A percentile compares a stretch with the other conserved stretches of the same genome.
These are phyloP conservation scores for Anthracocystis walkeri DNA, from an alignment of 1,284 basidiomycete species.

Conservation along the genomic window DNA sequence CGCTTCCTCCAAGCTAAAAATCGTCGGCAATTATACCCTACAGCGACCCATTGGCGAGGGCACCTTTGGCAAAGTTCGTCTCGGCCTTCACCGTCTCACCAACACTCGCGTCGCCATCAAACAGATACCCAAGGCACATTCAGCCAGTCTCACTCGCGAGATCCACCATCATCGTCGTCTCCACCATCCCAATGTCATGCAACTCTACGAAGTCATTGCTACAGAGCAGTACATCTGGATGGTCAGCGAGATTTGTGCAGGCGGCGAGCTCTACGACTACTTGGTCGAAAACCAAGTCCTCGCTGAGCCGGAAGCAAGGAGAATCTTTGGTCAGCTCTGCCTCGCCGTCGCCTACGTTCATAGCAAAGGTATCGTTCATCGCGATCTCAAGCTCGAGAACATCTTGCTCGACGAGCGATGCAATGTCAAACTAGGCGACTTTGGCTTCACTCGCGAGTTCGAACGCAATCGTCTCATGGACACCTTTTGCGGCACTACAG, in stretches of 20 bases:
- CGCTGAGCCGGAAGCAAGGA: slow-evolving; percentile 65
- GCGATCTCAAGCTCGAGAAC: slow-evolving; percentile 74
- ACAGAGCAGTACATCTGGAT: slow-evolving; percentile 97
- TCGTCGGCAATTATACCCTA: slow-evolving; percentile 94
- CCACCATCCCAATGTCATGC: slow-evolving; percentile 93
- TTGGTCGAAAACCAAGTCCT: slow-evolving; percentile 70
- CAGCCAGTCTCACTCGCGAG: slow-evolving; percentile 84
- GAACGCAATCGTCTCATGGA: slow-evolving; percentile 86
- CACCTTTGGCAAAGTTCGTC: slow-evolving; percentile 87
- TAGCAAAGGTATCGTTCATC: slow-evolving; percentile 70
- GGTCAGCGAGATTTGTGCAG: slow-evolving; percentile 93
- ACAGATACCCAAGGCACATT: slow-evolving; percentile 90
- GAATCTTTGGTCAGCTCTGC: slow-evolving; percentile 71
- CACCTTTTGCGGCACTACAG: slow-evolving; percentile 96
- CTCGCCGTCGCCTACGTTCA: slow-evolving; percentile 71
- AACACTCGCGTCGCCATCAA: slow-evolving; percentile 81
- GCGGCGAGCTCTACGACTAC: slow-evolving; percentile 76
- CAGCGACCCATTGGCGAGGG: slow-evolving; percentile 97
- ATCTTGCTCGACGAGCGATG: slow-evolving; percentile 70
- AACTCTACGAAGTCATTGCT: slow-evolving; percentile 96
- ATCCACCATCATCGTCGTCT: slow-evolving; percentile 97
- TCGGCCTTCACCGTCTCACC: slow-evolving; percentile 91
- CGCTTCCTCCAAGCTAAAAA: slow-evolving; percentile 85
- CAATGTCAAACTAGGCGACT: slow-evolving; percentile 80
- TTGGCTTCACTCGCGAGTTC: slow-evolving; percentile 95